Conservation (phyloP, 768 basidiomycete species). For the Sutorius australiensis region DNA sequence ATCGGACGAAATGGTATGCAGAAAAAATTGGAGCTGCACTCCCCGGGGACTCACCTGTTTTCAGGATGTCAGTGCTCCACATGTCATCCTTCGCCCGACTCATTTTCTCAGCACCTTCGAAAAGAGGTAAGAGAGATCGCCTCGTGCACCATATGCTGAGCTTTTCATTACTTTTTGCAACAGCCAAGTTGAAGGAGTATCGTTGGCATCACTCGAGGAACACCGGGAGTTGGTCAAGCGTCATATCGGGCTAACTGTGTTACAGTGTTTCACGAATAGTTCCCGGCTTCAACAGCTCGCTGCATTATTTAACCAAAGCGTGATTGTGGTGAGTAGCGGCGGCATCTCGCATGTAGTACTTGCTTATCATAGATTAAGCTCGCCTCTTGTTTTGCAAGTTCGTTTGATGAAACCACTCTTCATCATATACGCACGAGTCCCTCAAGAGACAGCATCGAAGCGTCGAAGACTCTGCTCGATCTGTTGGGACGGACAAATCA, state of each 20-base stretch:
- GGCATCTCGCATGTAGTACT: not conserved
- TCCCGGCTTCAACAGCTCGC: slow-evolving; percentile 43
- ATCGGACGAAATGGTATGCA: slow-evolving; percentile 8
- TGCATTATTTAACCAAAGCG: slow-evolving; percentile 37
- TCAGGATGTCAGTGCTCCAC: slow-evolving; percentile 33
- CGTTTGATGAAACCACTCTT: slow-evolving; percentile 31
- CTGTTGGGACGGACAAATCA: slow-evolving; percentile 34
- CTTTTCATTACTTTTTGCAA: slow-evolving; percentile 1
- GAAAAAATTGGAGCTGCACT: not conserved
- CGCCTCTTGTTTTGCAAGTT: slow-evolving; percentile 41
- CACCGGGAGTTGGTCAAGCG: slow-evolving; percentile 39
- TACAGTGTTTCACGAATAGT: slow-evolving; percentile 37
- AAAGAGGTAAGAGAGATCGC: slow-evolving; percentile 36
- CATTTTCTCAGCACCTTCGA: slow-evolving; percentile 36
- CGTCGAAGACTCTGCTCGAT: slow-evolving; percentile 25
- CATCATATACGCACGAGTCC: slow-evolving; percentile 8
- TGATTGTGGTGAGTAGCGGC: slow-evolving; percentile 38
- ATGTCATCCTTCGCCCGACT: slow-evolving; percentile 43
- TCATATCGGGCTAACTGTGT: slow-evolving; percentile 34
- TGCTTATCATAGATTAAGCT: slow-evolving; percentile 33
- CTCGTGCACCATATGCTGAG: not conserved
- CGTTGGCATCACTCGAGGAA: slow-evolving; percentile 37
- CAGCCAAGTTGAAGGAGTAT: slow-evolving; percentile 42
- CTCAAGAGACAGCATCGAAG: slow-evolving; percentile 10
- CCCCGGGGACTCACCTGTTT: not conserved